phyloP scores from a whole-genome alignment of 1,284 basidiomycete genomes.

The Lignosus rhinocerotis region DNA sequence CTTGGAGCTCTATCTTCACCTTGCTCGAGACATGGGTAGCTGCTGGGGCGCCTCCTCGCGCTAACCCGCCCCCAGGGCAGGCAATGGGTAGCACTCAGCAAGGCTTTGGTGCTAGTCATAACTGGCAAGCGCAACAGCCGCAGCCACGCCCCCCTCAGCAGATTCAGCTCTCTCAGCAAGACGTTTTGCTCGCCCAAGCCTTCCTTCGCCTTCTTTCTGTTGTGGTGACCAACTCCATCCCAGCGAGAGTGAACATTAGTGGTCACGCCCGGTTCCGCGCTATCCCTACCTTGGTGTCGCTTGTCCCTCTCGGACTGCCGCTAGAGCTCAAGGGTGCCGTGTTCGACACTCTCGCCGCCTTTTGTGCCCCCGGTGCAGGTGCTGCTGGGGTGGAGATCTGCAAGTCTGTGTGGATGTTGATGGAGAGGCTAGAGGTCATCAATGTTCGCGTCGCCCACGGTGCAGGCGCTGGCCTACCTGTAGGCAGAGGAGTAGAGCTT shows the following conservation, averaged over 20 bases:
- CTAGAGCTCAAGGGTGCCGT: constrained; percentile 91
- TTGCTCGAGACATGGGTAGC: constrained; percentile 55
- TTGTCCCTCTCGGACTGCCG: constrained; percentile 80
- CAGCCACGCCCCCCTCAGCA: constrained; percentile 44
- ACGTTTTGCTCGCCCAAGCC: constrained; percentile 77
- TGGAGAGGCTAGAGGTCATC: constrained; percentile 86
- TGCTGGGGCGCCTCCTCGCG: constrained; percentile 30
- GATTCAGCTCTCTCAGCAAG: constrained; percentile 57
- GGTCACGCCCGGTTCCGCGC: constrained; percentile 80
- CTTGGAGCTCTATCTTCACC: constrained; percentile 54
- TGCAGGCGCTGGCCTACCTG: constrained; percentile 43
- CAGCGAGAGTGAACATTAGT: constrained; percentile 79
- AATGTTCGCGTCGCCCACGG: constrained; percentile 57
- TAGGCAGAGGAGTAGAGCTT: constrained; percentile 71
- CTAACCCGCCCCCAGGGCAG: constrained; percentile 26
- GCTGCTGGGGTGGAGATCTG: constrained; percentile 77
- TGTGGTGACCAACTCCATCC: constrained; percentile 77
- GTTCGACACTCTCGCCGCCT: constrained; percentile 83
- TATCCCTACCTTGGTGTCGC: constrained; percentile 75
- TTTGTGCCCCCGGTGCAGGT: constrained; percentile 79
- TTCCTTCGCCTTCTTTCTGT: constrained; percentile 83
- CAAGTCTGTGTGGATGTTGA: constrained; percentile 77
- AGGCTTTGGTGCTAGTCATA: constrained; percentile 34
- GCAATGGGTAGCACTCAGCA: constrained; percentile 28
- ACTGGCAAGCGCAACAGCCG: constrained; percentile 32